Conservation (phyloP, 176 grass and related monocot genomes). For the barley (Hordeum vulgare) region MorexV3_pseudomolecules_assembly NC_058520.1:101647694-101648193, state of each 20-base stretch:
- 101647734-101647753: neutral
- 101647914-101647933: conserved; percentile 18
- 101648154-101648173: conserved; percentile 96
- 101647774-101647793: conserved; percentile 51
- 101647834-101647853: conserved; percentile 50
- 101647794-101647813: conserved; percentile 65
- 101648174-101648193: conserved; percentile 18
- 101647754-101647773: conserved; percentile 47
- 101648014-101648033: conserved; percentile 7
- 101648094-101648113: conserved; percentile 76
- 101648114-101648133: conserved; percentile 98
- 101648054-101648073: conserved; percentile 26
- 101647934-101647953: conserved; percentile 55
- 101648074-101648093: conserved; percentile 79
- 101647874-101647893: neutral
- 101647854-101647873: conserved; percentile 37
- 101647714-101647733: neutral
- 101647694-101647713: neutral
- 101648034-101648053: conserved; percentile 6
- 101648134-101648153: conserved; percentile 86
- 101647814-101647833: conserved; percentile 71
- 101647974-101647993: conserved; percentile 73
- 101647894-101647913: neutral
- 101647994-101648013: conserved; percentile 65
- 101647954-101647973: conserved; percentile 42